phyloP scores from a whole-genome alignment of 345 rosid species.

The Eucalyptus shirleyi region DNA sequence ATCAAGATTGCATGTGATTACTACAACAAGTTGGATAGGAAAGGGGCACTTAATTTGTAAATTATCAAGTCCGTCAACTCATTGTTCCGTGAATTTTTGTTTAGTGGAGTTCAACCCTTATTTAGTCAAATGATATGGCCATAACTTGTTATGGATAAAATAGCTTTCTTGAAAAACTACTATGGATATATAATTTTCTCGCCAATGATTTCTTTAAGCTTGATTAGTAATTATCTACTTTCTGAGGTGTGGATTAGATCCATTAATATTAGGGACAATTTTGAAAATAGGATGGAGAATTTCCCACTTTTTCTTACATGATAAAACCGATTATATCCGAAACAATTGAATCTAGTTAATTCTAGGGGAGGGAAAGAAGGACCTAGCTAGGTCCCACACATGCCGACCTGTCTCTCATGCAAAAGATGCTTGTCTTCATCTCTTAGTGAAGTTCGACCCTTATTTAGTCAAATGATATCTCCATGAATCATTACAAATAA shows the following conservation, averaged over 20 bases:
- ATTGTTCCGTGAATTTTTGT: no score
- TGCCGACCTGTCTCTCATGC: background rate
- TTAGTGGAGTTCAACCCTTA: background rate
- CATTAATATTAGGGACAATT: no score
- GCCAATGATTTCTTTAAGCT: no score
- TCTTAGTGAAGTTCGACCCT: background rate
- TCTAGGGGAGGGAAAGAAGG: background rate
- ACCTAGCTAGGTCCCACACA: background rate
- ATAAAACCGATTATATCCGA: no score
- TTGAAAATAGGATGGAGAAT: no score
- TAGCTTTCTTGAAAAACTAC: background rate
- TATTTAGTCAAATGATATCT: no score
- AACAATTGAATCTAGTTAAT: background rate
- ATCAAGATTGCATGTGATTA: background rate
- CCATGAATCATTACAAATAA: no score
- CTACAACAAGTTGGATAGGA: background rate
- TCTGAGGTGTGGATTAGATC: background rate
- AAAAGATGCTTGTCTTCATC: background rate
- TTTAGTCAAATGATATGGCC: background rate
- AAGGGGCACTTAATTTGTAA: no score
- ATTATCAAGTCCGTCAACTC: rapidly evolving
- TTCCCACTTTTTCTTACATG: no score
- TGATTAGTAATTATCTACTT: background rate
- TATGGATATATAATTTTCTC: background rate
- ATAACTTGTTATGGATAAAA: no score